Conservation (phyloP, 768 basidiomycete species). For the Calocybe gangraenosa region DNA sequence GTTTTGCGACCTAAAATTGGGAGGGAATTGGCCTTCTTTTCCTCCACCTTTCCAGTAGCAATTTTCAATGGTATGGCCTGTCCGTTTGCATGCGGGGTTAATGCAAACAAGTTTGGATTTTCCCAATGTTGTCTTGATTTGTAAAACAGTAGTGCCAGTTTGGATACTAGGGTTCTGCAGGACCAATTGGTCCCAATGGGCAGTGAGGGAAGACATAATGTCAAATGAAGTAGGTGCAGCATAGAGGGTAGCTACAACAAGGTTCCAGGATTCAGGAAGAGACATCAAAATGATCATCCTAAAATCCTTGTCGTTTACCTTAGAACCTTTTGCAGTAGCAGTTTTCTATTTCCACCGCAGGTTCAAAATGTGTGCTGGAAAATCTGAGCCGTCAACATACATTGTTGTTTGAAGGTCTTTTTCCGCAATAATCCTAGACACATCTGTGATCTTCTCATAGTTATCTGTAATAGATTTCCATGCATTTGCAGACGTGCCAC, state of each 20-base stretch:
- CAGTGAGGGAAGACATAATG: not conserved
- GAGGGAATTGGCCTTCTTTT: conserved; percentile 31
- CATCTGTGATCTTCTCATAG: conserved; percentile 8
- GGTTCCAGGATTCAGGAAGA: conserved; percentile 17
- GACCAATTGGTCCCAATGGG: not conserved
- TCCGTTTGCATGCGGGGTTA: conserved; percentile 20
- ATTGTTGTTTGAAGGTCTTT: conserved; percentile 3
- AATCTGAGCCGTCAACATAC: conserved; percentile 9
- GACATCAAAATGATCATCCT: conserved; percentile 15
- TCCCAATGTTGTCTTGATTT: not conserved
- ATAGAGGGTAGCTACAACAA: conserved; percentile 6
- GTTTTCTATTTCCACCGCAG: conserved; percentile 13
- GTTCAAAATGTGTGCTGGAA: conserved; percentile 13
- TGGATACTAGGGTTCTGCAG: not conserved
- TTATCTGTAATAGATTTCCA: conserved; percentile 13
- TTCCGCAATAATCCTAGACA: conserved; percentile 8
- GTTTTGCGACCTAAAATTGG: conserved; percentile 14
- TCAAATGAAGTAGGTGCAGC: conserved; percentile 2
- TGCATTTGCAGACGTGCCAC: conserved; percentile 13
- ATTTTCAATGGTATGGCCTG: conserved; percentile 21
- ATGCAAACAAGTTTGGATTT: conserved; percentile 7
- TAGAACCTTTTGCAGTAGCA: conserved; percentile 16
- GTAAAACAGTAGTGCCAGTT: not conserved
- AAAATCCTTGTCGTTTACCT: conserved; percentile 14
- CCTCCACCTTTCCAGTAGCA: conserved; percentile 32